These are phyloP conservation scores for Mortierella alpina DNA, from an alignment of 192 early-diverging fungal genomes.

Conservation along the genomic window DNA sequence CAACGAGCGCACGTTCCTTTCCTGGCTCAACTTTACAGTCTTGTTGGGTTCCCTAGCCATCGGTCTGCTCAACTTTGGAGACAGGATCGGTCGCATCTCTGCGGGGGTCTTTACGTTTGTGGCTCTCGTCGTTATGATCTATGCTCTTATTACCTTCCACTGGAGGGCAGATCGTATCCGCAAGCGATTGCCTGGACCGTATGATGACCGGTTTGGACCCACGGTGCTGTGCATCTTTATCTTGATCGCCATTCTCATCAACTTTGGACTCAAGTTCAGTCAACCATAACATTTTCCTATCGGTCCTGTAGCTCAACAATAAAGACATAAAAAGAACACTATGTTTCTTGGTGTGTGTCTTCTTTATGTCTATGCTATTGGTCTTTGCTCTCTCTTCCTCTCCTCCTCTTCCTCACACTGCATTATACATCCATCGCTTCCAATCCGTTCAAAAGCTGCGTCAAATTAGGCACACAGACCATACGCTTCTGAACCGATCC, in stretches of 20 bases:
- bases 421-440: slow-evolving; percentile 29
- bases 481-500: slow-evolving; percentile 67
- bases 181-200: slow-evolving; percentile 74
- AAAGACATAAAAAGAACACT: not conserved
- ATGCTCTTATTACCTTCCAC: slow-evolving; percentile 81
- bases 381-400: not conserved
- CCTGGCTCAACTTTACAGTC: slow-evolving; percentile 89
- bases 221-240: slow-evolving; percentile 76
- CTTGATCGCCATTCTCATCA: slow-evolving; percentile 72
- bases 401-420: not conserved
- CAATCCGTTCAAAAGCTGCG: slow-evolving; percentile 51
- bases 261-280: slow-evolving; percentile 64
- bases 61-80: slow-evolving; percentile 86
- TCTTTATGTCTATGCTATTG: slow-evolving; percentile 4
- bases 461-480: slow-evolving; percentile 72
- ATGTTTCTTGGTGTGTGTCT: not conserved
- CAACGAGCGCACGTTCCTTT: slow-evolving; percentile 92
- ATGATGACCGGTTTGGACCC: slow-evolving; percentile 82
- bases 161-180: slow-evolving; percentile 78
- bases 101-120: slow-evolving; percentile 66
- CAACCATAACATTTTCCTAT: not conserved
- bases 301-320: not conserved
- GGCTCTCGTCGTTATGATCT: slow-evolving; percentile 81
- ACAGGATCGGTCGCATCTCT: slow-evolving; percentile 68
- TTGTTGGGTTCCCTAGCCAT: slow-evolving; percentile 82